Percentiles rank a stretch among this genome's conserved stretches.
Conservation (phyloP, 176 grass and related monocot genomes). For the Echinochloa phyllopogon region DNA sequence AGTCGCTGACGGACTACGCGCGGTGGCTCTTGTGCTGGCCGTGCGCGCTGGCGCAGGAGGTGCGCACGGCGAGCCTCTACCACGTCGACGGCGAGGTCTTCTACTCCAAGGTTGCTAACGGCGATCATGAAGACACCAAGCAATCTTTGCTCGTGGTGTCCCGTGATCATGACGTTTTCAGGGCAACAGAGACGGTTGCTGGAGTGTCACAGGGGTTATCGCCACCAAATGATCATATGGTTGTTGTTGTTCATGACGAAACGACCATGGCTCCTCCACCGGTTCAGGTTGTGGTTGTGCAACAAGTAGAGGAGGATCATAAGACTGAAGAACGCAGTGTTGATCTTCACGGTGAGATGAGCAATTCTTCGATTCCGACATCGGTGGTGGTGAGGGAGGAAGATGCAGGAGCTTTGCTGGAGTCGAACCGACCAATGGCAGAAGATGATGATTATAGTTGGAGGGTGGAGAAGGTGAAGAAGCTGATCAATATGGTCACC, state of each 20-base stretch:
- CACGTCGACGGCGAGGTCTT: slow-evolving; percentile 59
- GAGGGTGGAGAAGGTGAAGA: slow-evolving; percentile 49
- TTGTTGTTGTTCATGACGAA: slow-evolving; percentile 18
- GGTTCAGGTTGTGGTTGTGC: slow-evolving; percentile 33
- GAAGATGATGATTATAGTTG: not conserved
- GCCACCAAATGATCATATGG: slow-evolving; percentile 5
- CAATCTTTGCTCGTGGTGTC: not conserved
- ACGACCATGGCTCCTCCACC: slow-evolving; percentile 27
- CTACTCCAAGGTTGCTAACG: slow-evolving; percentile 32
- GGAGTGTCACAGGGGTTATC: not conserved
- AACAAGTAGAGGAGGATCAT: not conserved
- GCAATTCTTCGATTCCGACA: not conserved
- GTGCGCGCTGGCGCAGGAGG: slow-evolving; percentile 79
- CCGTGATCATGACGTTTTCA: not conserved
- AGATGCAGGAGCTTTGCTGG: not conserved
- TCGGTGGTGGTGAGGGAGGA: not conserved
- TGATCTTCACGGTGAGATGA: not conserved
- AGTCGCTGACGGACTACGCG: slow-evolving; percentile 63
- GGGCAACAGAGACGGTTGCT: not conserved
- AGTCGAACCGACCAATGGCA: not conserved
- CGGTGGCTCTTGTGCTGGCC: slow-evolving; percentile 88
- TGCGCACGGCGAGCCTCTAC: slow-evolving; percentile 70
- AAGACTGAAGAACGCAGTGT: not conserved
- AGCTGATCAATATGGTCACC: slow-evolving; percentile 40
- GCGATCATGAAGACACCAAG: not conserved